Percentiles rank a stretch among this genome's conserved stretches.
Conservation (phyloP, 176 grass and related monocot species). For the Oryza punctata region DNA sequence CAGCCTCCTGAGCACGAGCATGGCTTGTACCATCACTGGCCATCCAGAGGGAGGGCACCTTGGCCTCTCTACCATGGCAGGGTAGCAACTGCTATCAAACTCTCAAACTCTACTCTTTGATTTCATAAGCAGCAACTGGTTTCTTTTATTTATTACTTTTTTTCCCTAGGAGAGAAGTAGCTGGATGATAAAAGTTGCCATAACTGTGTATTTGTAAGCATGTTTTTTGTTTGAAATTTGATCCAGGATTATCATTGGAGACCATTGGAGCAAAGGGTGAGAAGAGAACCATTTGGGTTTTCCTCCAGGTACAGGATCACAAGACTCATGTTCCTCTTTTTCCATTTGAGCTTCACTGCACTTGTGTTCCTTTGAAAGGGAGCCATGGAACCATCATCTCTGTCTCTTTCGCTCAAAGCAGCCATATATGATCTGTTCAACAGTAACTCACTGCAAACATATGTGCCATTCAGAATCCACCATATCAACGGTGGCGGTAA, state of each 20-base stretch:
- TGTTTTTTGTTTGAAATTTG: background rate
- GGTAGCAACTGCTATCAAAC: slow-evolving; percentile 28
- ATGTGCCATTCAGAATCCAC: background rate
- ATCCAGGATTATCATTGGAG: slow-evolving; percentile 25
- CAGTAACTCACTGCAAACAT: background rate
- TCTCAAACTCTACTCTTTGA: background rate
- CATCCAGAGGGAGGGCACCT: slow-evolving; percentile 7
- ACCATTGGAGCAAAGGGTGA: slow-evolving; percentile 19
- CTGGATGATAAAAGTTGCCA: background rate
- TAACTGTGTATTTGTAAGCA: background rate
- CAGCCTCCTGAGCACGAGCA: slow-evolving; percentile 28
- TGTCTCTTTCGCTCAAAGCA: background rate
- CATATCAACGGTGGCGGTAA: background rate
- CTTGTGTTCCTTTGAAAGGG: background rate
- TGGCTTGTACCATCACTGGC: slow-evolving; percentile 12
- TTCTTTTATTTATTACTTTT: background rate
- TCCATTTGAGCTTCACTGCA: background rate
- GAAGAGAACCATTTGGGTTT: slow-evolving; percentile 2
- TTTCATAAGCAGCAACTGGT: background rate
- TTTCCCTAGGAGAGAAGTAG: background rate
- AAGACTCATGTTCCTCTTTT: background rate
- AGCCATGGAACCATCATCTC: background rate
- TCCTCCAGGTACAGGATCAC: slow-evolving; percentile 3
- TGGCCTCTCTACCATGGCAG: slow-evolving; percentile 31
- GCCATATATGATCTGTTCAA: background rate